Conservation (phyloP, 2,329 filamentous ascomycete species). For the Chaetomiaceae sp. region DNA sequence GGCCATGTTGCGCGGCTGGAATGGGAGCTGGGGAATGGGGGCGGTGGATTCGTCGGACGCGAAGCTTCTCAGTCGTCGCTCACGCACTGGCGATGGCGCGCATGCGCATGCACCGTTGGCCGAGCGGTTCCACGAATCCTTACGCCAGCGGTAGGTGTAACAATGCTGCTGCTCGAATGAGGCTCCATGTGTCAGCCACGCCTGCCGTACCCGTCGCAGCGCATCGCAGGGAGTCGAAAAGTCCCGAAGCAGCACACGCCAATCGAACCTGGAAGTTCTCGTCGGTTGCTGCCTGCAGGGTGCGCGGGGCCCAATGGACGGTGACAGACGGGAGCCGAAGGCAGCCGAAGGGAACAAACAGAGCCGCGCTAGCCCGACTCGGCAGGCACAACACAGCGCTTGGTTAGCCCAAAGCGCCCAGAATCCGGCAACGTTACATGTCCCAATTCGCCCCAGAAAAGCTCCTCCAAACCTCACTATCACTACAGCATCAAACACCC, state of each 20-base stretch:
- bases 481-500: background rate
- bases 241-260: background rate
- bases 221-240: background rate
- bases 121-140: background rate
- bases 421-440: constrained; percentile 23
- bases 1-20: constrained; percentile 27
- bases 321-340: no score
- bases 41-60: constrained; percentile 5
- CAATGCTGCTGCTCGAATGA: constrained; percentile 1
- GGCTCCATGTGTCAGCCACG: background rate
- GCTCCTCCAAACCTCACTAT: background rate
- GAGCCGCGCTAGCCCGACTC: constrained; percentile 4
- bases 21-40: constrained; percentile 6
- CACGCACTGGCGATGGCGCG: constrained; percentile 18
- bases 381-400: constrained; percentile 12
- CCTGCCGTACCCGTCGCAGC: background rate
- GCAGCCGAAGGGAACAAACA: background rate
- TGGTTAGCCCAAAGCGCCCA: constrained; percentile 11
- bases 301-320: no score
- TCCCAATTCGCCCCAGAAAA: background rate
- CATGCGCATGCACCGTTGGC: constrained; percentile 7
- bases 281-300: no score
- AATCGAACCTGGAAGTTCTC: no score
- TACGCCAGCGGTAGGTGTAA: constrained; percentile 12
- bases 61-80: constrained; percentile 9